Base-by-base conservation (phyloP, 2,329 filamentous ascomycete species). In the Epichloe gansuensis region DNA sequence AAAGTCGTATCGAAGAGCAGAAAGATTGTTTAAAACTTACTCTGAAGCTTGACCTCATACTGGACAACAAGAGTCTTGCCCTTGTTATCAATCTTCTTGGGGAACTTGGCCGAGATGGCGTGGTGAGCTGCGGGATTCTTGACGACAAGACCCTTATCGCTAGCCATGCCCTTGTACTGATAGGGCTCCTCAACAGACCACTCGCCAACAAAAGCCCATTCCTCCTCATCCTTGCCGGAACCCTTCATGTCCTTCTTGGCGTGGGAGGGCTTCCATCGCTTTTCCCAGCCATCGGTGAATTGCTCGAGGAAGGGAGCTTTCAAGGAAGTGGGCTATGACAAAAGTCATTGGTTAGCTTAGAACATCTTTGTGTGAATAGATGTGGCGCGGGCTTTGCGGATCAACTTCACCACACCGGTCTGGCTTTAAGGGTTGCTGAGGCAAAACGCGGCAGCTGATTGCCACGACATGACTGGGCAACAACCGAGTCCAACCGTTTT, bases 41-140 rank as follows among this genome's bases (percentile, higher is more conserved):
- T 89, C 76, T 98, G 93, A 60, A 96, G 87, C 82, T 98, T 98
- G 68, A 97, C 93, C 72, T 98, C 93, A 69, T 98, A 98, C 75
- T 98, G 93, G 51, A 98, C 89, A 61, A 98, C 93, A 50, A 98
- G 81, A 55, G 89, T 87, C 79, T 98, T 95, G 75, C 81, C 90
- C 82, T 91, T 97, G 82, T 94, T 93, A 74, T 96, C 86, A 66
- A 98, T 87, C 74, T 88, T 86, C 80, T 94, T 90, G 69, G 87
- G 83, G 77, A 98, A 97, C 75, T 97, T 97, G 75, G 93, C 89
- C 48, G 93, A 98, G 72, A 98, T 98, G 76, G 93, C 93, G 74
- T 98, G 93, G 76, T 98, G 93, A 63, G 93, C 93, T 61, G 93
- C 93, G 60, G 88, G 81, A 76, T 97, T 95, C 85, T 98, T 98